Evolutionary conservation across 2,329 filamentous ascomycete species (phyloP).

Genomic region (Cadophora sp.): DNA sequence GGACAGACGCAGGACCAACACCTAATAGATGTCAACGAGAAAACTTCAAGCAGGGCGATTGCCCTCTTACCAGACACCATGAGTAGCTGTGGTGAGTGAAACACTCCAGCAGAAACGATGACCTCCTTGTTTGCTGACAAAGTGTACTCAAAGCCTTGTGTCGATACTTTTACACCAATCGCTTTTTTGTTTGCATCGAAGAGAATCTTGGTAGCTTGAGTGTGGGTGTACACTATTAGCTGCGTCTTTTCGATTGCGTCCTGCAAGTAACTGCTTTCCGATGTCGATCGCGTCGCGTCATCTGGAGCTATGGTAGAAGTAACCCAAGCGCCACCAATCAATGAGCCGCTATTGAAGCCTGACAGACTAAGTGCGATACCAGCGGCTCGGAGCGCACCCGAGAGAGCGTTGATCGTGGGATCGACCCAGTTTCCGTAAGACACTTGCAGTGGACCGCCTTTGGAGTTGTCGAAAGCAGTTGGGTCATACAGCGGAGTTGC

Average conservation of each 20-base stretch:
- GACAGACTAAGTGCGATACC: constrained; percentile 24
- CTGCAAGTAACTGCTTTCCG: constrained; percentile 14
- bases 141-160: constrained; percentile 44
- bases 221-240: constrained; percentile 29
- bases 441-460: constrained; percentile 49
- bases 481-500: constrained; percentile 41
- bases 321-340: constrained; percentile 25
- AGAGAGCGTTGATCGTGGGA: constrained; percentile 17
- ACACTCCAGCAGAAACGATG: constrained; percentile 53
- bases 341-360: constrained; percentile 34
- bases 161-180: constrained; percentile 45
- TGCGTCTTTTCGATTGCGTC: constrained; percentile 14
- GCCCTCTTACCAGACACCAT: constrained; percentile 45
- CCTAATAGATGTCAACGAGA: constrained; percentile 44
- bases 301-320: constrained; percentile 28
- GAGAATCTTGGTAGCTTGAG: constrained; percentile 27
- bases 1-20: constrained; percentile 51
- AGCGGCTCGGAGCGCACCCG: constrained; percentile 27
- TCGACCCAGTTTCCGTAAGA: constrained; percentile 48
- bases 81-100: constrained; percentile 55
- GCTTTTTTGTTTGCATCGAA: constrained; percentile 31
- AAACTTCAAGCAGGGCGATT: constrained; percentile 55
- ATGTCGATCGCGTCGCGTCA: constrained; percentile 28
- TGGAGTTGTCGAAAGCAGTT: constrained; percentile 41
- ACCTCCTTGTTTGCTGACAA: constrained; percentile 26